Base-by-base conservation (phyloP, 306 rosid genomes). In the Dalbergia cultrata region DNA sequence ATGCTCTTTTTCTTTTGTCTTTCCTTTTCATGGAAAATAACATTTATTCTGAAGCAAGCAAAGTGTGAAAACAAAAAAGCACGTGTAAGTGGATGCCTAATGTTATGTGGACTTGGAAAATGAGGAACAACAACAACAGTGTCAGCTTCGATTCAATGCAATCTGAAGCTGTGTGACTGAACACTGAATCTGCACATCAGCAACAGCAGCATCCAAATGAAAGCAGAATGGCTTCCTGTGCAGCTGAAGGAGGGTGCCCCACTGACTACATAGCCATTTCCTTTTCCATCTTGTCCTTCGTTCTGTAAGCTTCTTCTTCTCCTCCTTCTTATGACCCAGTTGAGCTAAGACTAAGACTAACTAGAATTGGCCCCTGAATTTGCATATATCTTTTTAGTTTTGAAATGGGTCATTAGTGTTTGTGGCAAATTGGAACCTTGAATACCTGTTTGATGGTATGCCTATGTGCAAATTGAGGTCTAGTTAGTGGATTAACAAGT, bases 241-340 rank as follows among this genome's bases (percentile, higher is more conserved):
- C 98, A 13, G 81, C 80, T 13, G 70, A 86, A 52, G 99, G 99
- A 59, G 98, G 99, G 6, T 95, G 98, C 75, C 93, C 90, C 89
- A 92, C 86, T 47, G 98, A 95, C 70, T 93, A 83, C 83, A 17
- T 87, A 41, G 99, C 97, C 74, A 56, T 95, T 67, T 71, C 90
- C 33, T 4, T 91, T 5, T 83, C 99, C 67, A 75, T 87, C 54
- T 9, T 85, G 49, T 90, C 89, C 74, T 84, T 88, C 58, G 75
- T 88, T 79, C 33, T 95, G 99, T 95, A 85, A 68, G 86, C 22
- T 71, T 72, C 67, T 4, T 8, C 72, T 43, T 53, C 57, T 4
- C 5, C 72, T 43, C 39, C 57, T 12, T 60, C 5, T 58, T 52
- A 50, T 16, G 6, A 21, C 13, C 67, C 44, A 60, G 50, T 64